Evolutionary conservation across 1,139 yeast species (phyloP).

Genomic region (Suhomyces bokatorum): DNA sequence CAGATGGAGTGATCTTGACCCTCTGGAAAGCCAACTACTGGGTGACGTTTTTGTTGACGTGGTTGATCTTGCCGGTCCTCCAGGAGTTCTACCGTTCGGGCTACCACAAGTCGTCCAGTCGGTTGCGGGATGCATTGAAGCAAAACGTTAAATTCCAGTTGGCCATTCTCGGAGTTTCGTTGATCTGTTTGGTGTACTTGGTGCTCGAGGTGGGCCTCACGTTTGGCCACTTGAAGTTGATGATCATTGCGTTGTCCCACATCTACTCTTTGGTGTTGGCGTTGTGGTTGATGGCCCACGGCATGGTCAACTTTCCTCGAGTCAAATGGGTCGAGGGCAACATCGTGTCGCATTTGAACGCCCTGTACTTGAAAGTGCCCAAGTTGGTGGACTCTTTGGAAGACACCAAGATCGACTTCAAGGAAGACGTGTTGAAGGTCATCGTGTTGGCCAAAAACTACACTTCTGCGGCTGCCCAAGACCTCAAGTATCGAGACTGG

Average conservation of each 20-base stretch:
- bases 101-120: conserved; percentile 47
- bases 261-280: conserved; percentile 77
- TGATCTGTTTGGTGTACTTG: conserved; percentile 60
- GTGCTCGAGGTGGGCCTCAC: conserved; percentile 62
- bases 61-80: conserved; percentile 69
- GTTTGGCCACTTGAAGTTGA: conserved; percentile 57
- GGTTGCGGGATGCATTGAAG: conserved; percentile 57
- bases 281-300: conserved; percentile 85
- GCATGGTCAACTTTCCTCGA: conserved; percentile 68
- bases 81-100: conserved; percentile 78
- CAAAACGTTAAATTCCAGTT: conserved; percentile 63
- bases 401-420: conserved; percentile 62
- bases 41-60: conserved; percentile 74
- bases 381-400: conserved; percentile 59
- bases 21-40: conserved; percentile 80
- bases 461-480: conserved; percentile 35
- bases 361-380: conserved; percentile 57
- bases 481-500: conserved; percentile 43
- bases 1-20: conserved; percentile 48
- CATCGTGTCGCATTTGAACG: conserved; percentile 38
- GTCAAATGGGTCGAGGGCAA: conserved; percentile 53
- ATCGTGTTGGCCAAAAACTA: conserved; percentile 42
- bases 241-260: conserved; percentile 76
- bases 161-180: conserved; percentile 53
- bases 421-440: conserved; percentile 67